Conservation (phyloP, 768 basidiomycete genomes). For the Tulasnella sp. region DNA sequence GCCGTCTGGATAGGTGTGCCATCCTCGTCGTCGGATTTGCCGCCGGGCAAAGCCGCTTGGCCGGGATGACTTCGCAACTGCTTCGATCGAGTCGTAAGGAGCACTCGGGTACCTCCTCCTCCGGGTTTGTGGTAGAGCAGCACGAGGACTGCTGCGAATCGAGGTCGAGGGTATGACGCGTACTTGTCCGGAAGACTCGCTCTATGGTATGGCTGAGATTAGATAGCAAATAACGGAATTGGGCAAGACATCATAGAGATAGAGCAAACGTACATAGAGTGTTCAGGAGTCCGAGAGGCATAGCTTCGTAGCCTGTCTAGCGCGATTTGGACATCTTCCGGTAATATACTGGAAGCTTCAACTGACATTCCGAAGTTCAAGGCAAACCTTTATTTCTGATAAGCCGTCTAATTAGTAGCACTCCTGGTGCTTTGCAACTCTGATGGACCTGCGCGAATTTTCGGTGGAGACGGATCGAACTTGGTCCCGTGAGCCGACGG, state of each 20-base stretch:
- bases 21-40: constrained; percentile 62
- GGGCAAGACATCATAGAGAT: background rate
- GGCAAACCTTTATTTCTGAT: background rate
- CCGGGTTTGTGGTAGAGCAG: constrained; percentile 53
- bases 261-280: background rate
- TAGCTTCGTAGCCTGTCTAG: background rate
- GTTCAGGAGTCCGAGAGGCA: background rate
- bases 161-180: constrained; percentile 9
- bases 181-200: constrained; percentile 1
- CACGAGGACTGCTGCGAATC: constrained; percentile 64
- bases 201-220: background rate
- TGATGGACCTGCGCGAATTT: background rate
- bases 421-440: background rate
- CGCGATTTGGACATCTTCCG: background rate
- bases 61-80: constrained; percentile 61
- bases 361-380: background rate
- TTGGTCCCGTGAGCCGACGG: too few species aligned
- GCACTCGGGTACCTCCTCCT: constrained; percentile 51
- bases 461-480: background rate
- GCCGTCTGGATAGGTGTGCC: constrained; percentile 54
- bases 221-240: background rate
- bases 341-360: background rate
- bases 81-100: constrained; percentile 81
- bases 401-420: background rate
- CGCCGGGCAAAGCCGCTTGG: constrained; percentile 65